Conservation (phyloP, 2,329 filamentous ascomycete species). For the Cercospora citrullina region DNA sequence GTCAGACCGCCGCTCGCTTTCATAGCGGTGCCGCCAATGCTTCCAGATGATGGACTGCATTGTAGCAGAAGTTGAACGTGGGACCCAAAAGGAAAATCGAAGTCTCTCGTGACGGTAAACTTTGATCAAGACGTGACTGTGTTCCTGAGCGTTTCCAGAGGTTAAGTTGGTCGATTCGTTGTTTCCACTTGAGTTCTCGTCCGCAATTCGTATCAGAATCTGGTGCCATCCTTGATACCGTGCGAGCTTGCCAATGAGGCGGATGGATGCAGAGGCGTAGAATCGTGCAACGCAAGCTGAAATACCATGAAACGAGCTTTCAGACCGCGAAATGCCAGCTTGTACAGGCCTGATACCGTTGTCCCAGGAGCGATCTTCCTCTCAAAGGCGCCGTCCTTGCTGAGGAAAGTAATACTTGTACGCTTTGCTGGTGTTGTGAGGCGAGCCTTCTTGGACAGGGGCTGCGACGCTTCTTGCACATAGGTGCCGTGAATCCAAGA, state of each 20-base stretch:
- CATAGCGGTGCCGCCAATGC: conserved; percentile 29
- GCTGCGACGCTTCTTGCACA: neutral
- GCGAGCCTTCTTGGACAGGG: conserved; percentile 10
- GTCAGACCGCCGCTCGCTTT: neutral
- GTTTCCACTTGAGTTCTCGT: conserved; percentile 14
- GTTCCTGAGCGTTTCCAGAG: neutral
- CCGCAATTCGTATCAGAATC: conserved; percentile 22
- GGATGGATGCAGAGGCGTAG: neutral
- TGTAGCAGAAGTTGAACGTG: conserved; percentile 19
- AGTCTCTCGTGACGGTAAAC: conserved; percentile 16
- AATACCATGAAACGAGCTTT: conserved; percentile 32
- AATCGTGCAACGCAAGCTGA: conserved; percentile 27
- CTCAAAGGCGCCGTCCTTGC: conserved; percentile 23
- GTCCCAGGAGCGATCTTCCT: conserved; percentile 5
- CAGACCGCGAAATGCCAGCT: conserved; percentile 34
- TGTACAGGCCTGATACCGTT: conserved; percentile 31
- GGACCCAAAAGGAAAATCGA: conserved; percentile 33
- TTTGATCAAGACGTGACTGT: conserved; percentile 24
- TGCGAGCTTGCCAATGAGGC: neutral
- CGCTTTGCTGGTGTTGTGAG: neutral
- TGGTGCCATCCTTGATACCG: conserved; percentile 16
- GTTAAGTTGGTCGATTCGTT: neutral
- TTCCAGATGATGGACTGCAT: conserved; percentile 28
- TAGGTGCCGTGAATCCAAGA: conserved; percentile 30
- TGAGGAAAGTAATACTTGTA: conserved; percentile 21